phyloP scores from a whole-genome alignment of 73 alveolate species.

The Tetrahymena elliotti region DNA sequence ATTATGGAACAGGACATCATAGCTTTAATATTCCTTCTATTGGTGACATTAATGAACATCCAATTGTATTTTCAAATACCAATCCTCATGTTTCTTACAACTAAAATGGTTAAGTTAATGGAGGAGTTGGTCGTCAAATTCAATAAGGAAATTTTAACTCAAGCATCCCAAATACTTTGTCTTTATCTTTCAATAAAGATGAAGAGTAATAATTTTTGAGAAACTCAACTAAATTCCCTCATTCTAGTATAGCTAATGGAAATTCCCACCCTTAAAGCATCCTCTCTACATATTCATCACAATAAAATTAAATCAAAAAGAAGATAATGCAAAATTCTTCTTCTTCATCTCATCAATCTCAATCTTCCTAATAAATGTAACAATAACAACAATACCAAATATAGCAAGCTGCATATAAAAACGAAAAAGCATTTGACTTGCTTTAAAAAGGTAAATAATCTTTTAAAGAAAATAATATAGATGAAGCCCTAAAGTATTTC shows the following conservation, averaged over 20 bases:
- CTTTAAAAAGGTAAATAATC: background rate
- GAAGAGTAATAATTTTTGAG: background rate
- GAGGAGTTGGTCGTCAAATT: background rate
- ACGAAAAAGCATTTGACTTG: background rate
- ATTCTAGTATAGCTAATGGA: background rate
- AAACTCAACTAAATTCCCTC: background rate
- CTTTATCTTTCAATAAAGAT: background rate
- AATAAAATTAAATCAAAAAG: background rate
- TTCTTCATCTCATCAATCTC: background rate
- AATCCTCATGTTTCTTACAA: background rate
- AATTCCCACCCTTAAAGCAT: background rate
- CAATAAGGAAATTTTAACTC: background rate
- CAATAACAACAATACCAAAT: background rate
- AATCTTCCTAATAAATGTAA: background rate
- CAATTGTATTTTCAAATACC: background rate
- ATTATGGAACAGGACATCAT: background rate
- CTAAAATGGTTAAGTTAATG: background rate
- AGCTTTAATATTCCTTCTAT: background rate
- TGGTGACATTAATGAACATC: background rate
- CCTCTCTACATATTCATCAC: background rate
- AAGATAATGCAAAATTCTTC: background rate
- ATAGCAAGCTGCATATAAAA: background rate
- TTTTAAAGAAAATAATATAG: background rate
- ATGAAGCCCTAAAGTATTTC: background rate
- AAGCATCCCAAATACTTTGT: background rate